phyloP scores from a whole-genome alignment of 805 yeast species.

The Candida krabiensis region DNA sequence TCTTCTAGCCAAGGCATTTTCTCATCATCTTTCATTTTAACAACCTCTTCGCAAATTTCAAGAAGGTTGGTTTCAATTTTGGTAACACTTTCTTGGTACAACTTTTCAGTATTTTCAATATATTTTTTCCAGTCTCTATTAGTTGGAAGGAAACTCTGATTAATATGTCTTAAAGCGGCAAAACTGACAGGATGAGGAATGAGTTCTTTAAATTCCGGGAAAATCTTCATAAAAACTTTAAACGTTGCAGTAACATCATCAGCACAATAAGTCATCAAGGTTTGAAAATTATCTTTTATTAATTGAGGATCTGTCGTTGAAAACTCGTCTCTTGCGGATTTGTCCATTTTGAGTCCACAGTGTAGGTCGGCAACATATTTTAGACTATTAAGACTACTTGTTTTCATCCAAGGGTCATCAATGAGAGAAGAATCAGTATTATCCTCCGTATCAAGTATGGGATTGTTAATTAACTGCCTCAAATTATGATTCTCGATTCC shows the following conservation, averaged over 20 bases:
- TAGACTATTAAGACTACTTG: slow-evolving; percentile 76
- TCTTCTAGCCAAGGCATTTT: slow-evolving; percentile 52
- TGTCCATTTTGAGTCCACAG: slow-evolving; percentile 67
- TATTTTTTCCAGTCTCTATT: slow-evolving; percentile 71
- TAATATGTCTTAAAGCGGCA: slow-evolving; percentile 77
- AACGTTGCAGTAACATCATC: slow-evolving; percentile 78
- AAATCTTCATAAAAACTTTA: slow-evolving; percentile 62
- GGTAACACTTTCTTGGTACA: slow-evolving; percentile 58
- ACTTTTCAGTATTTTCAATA: slow-evolving; percentile 62
- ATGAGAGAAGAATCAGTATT: slow-evolving; percentile 27
- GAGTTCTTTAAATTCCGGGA: slow-evolving; percentile 63
- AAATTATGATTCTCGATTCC: slow-evolving; percentile 25
- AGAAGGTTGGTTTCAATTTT: slow-evolving; percentile 59
- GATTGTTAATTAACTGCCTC: slow-evolving; percentile 28
- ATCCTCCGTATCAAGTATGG: slow-evolving; percentile 33
- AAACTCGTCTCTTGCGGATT: slow-evolving; percentile 66
- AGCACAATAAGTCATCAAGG: slow-evolving; percentile 79
- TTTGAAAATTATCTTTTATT: slow-evolving; percentile 56
- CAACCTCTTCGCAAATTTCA: slow-evolving; percentile 59
- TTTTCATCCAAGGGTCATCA: slow-evolving; percentile 86
- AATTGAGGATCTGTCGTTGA: slow-evolving; percentile 51
- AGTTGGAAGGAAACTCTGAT: slow-evolving; percentile 78
- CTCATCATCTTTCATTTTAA: slow-evolving; percentile 42
- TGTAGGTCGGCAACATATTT: slow-evolving; percentile 79
- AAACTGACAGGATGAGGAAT: slow-evolving; percentile 95